Evolutionary conservation across 345 rosid species (phyloP), one percentile per base, ranked within the genome.

Genomic region (Abelmoschus esculentus): DNA sequence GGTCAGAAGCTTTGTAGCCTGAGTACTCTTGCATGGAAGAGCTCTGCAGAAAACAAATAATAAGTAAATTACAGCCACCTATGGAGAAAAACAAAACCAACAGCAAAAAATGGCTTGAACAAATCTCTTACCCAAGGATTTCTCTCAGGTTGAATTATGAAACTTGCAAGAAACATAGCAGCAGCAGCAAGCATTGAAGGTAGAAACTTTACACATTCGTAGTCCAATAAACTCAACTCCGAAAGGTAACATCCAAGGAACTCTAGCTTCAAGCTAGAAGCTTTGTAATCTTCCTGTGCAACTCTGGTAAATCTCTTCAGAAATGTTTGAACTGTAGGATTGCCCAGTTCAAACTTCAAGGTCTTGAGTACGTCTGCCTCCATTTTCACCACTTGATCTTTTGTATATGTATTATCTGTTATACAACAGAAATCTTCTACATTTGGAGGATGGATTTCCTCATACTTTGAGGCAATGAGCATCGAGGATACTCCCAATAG

Each of bases 111-210:
- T 40, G 6, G 4, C 15, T 59, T n/a, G 11, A 7, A 31, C 59
- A 34, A 50, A 52, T 34, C 8, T 14, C 89, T 75, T 78, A 92
- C 96, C 98, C 97, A 93, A 5, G 96, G 91, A 79, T 81, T 76
- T 46, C 56, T 70, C 73, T 71, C 78, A n/a, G 96, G 92, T 15
- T 69, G 63, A 36, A 74, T 36, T 36, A 88, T 85, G 69, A 80
- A 92, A 67, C 96, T 78, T 38, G 89, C 75, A 2, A 92, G 87
- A 80, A 86, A 90, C 4, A 86, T 79, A 6, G 82, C 85, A 14
- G 96, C 85, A 28, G 90, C 88, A 77, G 97, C 97, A 49, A 90
- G 83, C 71, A 80, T 4, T 44, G 98, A 92, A 0, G 98, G 97
- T 55, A 92, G 72, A 72, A 85, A 88, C 71, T 85, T 85, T 69